Percentiles rank a stretch among this genome's conserved stretches.
These are phyloP conservation scores for Alternaria arbusti DNA, from an alignment of 2,329 filamentous ascomycete species.

Conservation along the genomic window DNA sequence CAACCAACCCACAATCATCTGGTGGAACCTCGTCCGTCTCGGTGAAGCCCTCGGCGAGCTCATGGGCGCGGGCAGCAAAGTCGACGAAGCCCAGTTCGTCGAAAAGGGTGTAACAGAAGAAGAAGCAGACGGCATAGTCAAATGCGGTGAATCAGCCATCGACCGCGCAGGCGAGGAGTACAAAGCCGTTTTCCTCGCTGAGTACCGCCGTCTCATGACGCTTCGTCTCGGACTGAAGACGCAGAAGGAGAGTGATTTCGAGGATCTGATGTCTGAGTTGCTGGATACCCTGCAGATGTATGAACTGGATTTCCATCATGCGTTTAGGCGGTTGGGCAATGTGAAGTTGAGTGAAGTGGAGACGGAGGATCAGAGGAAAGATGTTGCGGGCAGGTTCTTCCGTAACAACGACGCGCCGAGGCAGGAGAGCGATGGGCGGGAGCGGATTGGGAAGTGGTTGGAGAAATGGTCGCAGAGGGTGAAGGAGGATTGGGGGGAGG, in stretches of 20 bases:
- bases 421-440: constrained; percentile 67
- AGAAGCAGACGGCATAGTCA: constrained; percentile 72
- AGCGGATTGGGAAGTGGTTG: constrained; percentile 78
- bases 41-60: constrained; percentile 89
- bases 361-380: constrained; percentile 67
- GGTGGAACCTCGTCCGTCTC: constrained; percentile 96
- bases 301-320: constrained; percentile 92
- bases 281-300: constrained; percentile 81
- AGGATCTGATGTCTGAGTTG: constrained; percentile 78
- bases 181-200: constrained; percentile 82
- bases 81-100: constrained; percentile 76
- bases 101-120: constrained; percentile 74
- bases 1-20: constrained; percentile 94
- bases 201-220: constrained; percentile 88
- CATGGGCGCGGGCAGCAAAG: constrained; percentile 74
- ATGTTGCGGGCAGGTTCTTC: constrained; percentile 78
- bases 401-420: constrained; percentile 67
- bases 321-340: constrained; percentile 79
- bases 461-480: constrained; percentile 76
- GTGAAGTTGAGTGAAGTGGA: constrained; percentile 68
- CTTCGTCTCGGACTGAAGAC: constrained; percentile 76
- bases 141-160: constrained; percentile 84
- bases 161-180: constrained; percentile 83
- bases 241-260: constrained; percentile 75
- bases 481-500: constrained; percentile 75